Base-by-base conservation (phyloP, 2,329 filamentous ascomycete genomes). In the Fusarium vanettenii region DNA sequence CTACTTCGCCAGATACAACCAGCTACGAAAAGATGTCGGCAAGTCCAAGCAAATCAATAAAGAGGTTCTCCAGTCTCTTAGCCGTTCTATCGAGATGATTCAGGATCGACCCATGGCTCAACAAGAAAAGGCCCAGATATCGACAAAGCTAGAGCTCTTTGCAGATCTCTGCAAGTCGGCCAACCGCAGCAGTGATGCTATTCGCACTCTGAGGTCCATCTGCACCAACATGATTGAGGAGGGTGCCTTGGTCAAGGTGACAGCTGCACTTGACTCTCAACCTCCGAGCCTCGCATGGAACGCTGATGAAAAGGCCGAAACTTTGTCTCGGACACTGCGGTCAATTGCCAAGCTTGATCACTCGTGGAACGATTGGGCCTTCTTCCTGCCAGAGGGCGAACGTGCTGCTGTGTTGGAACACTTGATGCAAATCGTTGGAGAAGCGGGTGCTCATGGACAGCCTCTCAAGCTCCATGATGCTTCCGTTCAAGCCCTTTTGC, bases 111-210 rank as follows among this genome's bases (percentile, higher is more conserved):
- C 89, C 0, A 81, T 84, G 20, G 80, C 82, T 0, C 92, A 93
- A 67, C 89, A 88, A 80, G 86, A 89, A 50, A 87, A 87, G 71
- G 92, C 90, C 0, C 88, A 92, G 70, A 82, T 94, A 2, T 82
- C 88, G 0, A 86, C 86, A 63, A 95, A 94, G 78, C 84, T 94
- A 43, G 93, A 94, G 79, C 86, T 90, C 13, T 87, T 93, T 75
- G 92, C 89, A 3, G 91, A 93, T 43, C 78, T 91, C 2, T 90
- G 89, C 74, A 89, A 87, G 73, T 81, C 84, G 1, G 81, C 85
- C 16, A 89, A 89, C 6, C 86, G 89, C 55, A 82, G 84, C 20
- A 87, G 89, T 4, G 89, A 92, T 70, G 89, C 92, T 0, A 85
- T 90, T 13, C 85, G 87, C 35, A 88, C 90, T 2, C 86, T 93